Evolutionary conservation across 2,329 filamentous ascomycete species (phyloP).

Genomic region (Aspergillus sp.): DNA sequence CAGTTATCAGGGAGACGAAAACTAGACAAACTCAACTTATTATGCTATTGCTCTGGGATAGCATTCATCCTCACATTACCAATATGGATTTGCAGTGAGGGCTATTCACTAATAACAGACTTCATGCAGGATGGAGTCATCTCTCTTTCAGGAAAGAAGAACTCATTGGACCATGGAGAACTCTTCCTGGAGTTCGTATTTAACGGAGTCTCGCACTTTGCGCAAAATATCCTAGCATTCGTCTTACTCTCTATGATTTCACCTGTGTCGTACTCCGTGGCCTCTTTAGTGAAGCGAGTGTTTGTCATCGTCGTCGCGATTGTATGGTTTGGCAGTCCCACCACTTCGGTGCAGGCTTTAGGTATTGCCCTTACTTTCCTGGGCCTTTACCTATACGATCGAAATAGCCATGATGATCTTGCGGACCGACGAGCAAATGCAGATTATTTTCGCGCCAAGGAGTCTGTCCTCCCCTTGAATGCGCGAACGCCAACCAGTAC

Average conservation of each 20-base stretch:
- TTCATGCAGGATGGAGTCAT: conserved; percentile 76
- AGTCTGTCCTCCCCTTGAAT: conserved; percentile 62
- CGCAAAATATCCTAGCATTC: conserved; percentile 92
- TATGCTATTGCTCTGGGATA: conserved; percentile 93
- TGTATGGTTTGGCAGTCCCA: conserved; percentile 89
- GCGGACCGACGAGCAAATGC: conserved; percentile 69
- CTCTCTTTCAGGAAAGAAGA: conserved; percentile 68
- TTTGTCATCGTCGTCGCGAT: conserved; percentile 95
- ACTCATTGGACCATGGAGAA: conserved; percentile 57
- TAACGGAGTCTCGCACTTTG: conserved; percentile 95
- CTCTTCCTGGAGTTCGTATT: conserved; percentile 81
- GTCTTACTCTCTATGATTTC: conserved; percentile 86
- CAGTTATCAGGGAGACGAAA: conserved; percentile 60
- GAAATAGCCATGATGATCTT: conserved; percentile 79
- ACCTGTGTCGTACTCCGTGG: conserved; percentile 94
- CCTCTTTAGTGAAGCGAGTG: conserved; percentile 91
- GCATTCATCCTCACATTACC: conserved; percentile 83
- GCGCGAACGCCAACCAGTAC: conserved; percentile 26
- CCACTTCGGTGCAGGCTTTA: conserved; percentile 71
- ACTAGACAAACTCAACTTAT: conserved; percentile 89
- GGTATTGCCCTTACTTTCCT: conserved; percentile 86
- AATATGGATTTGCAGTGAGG: conserved; percentile 91
- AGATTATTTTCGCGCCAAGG: conserved; percentile 56
- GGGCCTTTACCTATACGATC: conserved; percentile 91
- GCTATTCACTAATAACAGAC: conserved; percentile 67